These are phyloP conservation scores for Liquidambar formosana DNA, from an alignment of 164 flowering plant species.

Conservation along the genomic window DNA sequence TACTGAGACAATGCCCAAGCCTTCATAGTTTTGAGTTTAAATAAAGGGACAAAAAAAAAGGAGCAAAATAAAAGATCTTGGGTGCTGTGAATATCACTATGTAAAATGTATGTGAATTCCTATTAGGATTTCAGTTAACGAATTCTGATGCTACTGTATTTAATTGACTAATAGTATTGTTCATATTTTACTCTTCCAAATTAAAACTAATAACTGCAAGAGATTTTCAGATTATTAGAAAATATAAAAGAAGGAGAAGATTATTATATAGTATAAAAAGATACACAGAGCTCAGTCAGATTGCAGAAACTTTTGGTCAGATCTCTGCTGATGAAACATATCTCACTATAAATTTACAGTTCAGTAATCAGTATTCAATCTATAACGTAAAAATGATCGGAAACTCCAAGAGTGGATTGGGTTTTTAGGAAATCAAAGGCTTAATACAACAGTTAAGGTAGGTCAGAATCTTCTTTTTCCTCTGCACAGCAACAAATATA, in stretches of 20 bases:
- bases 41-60: neutral
- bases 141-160: too few relatives aligned
- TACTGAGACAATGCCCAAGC: neutral
- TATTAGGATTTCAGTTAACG: too few relatives aligned
- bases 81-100: too few relatives aligned
- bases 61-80: too few relatives aligned
- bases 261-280: too few relatives aligned
- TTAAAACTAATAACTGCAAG: too few relatives aligned
- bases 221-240: too few relatives aligned
- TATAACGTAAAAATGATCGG: neutral
- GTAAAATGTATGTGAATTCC: too few relatives aligned
- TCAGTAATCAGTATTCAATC: neutral
- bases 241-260: too few relatives aligned
- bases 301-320: neutral
- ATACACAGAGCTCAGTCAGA: neutral
- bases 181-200: too few relatives aligned
- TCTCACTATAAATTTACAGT: neutral
- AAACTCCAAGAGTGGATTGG: neutral
- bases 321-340: neutral
- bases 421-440: conserved; percentile 29
- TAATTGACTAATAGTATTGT: too few relatives aligned
- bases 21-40: too few relatives aligned
- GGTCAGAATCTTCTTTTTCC: conserved; percentile 45
- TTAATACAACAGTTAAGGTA: conserved; percentile 46
- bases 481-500: conserved; percentile 27